These are phyloP conservation scores for Pseudisothecium myosuroides DNA, from an alignment of 225 moss, liverwort and hornwort species.

Conservation along the genomic window DNA sequence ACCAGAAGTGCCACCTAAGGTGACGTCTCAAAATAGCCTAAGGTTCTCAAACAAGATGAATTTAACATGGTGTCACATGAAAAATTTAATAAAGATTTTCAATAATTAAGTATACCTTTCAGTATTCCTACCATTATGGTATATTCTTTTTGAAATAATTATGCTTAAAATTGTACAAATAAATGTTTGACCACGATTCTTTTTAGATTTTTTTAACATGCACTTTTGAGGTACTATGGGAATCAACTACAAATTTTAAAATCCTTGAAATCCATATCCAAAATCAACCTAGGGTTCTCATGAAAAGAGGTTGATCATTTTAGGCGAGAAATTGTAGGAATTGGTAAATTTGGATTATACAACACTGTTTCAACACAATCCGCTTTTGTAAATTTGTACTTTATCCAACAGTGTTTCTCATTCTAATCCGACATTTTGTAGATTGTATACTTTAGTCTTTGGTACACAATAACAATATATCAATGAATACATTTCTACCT, in stretches of 20 bases:
- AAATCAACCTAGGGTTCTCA: neutral
- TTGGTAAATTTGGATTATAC: neutral
- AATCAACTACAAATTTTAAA: neutral
- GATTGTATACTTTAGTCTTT: neutral
- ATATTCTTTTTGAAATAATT: neutral
- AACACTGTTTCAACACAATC: neutral
- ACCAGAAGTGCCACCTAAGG: too few relatives aligned
- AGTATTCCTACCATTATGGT: neutral
- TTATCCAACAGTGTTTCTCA: neutral
- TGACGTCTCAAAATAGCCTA: too few relatives aligned
- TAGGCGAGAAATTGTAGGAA: neutral
- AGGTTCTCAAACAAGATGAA: too few relatives aligned
- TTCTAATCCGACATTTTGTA: neutral
- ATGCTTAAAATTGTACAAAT: fast-evolving
- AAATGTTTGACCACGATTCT: neutral
- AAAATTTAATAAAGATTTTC: neutral
- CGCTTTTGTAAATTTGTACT: fast-evolving
- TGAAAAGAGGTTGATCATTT: neutral
- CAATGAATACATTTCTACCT: neutral
- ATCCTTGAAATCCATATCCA: neutral
- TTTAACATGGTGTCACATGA: too few relatives aligned
- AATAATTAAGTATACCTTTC: fast-evolving
- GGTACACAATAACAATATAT: neutral
- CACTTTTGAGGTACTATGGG: neutral
- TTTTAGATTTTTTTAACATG: neutral